Evolutionary conservation across 768 basidiomycete species (phyloP).

Genomic region (Amanita polypyramis): DNA sequence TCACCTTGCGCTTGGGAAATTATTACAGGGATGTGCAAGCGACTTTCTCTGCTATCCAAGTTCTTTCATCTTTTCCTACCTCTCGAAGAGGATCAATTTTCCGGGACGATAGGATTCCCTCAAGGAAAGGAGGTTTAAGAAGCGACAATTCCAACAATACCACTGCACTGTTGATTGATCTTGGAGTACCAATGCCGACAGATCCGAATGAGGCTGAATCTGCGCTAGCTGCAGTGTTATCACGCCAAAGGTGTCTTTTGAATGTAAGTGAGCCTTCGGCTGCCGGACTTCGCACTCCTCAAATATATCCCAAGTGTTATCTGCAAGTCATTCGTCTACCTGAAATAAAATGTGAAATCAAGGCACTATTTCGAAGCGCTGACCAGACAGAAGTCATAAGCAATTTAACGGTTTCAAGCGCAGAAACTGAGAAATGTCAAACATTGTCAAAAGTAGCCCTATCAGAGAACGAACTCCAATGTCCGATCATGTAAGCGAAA

Average conservation of each 20-base stretch:
- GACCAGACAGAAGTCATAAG: background rate
- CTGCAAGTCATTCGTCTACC: slow-evolving; percentile 8
- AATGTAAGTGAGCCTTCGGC: slow-evolving; percentile 9
- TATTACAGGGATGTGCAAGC: background rate
- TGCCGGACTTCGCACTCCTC: background rate
- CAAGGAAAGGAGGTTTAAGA: background rate
- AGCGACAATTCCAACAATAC: background rate
- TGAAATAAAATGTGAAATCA: slow-evolving; percentile 10
- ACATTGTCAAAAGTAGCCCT: background rate
- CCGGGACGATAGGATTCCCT: background rate
- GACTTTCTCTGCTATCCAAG: background rate
- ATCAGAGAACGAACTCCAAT: background rate
- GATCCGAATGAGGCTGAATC: background rate
- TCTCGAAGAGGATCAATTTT: background rate
- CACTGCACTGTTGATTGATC: background rate
- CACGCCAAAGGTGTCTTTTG: slow-evolving; percentile 11
- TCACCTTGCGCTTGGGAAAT: background rate
- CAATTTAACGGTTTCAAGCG: background rate
- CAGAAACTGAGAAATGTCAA: background rate
- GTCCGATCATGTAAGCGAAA: background rate
- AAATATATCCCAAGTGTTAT: slow-evolving; percentile 11
- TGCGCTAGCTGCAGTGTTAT: slow-evolving; percentile 6
- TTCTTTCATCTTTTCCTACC: background rate
- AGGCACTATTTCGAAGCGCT: slow-evolving; percentile 10
- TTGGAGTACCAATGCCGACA: background rate